Conservation (phyloP, 2,329 filamentous ascomycete species). For the Fusarium kyushuense region DNA sequence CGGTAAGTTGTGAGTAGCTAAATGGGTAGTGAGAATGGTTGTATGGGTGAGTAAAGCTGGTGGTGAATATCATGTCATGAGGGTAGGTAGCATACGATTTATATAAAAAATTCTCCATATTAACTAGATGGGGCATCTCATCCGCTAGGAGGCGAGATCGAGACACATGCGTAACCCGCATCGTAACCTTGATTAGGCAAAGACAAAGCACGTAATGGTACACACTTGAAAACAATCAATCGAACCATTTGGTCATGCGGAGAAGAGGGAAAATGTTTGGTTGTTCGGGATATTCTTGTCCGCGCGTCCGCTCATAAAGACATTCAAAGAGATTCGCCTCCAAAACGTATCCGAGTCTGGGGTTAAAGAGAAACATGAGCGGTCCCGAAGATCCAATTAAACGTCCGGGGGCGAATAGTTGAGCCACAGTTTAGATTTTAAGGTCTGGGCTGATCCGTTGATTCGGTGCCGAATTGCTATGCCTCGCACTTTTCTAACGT, state of each 20-base stretch:
- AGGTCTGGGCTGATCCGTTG: neutral
- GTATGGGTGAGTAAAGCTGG: conserved; percentile 24
- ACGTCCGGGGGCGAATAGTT: conserved; percentile 26
- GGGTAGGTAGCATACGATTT: conserved; percentile 27
- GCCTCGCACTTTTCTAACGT: conserved; percentile 17
- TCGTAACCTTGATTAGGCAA: conserved; percentile 30
- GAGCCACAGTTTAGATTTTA: conserved; percentile 4
- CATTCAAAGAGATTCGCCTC: conserved; percentile 17
- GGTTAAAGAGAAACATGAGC: conserved; percentile 19
- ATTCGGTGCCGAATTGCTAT: conserved; percentile 18
- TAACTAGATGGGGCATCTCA: conserved; percentile 34
- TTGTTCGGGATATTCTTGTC: conserved; percentile 27
- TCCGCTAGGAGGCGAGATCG: conserved; percentile 37
- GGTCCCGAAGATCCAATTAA: conserved; percentile 41
- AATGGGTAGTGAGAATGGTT: conserved; percentile 13
- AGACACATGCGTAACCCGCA: conserved; percentile 39
- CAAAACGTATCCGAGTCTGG: conserved; percentile 6
- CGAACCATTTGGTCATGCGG: conserved; percentile 42
- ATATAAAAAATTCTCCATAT: conserved; percentile 37
- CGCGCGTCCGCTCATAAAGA: conserved; percentile 41
- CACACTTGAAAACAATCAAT: conserved; percentile 23
- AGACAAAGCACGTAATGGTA: conserved; percentile 40
- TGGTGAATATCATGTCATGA: conserved; percentile 16
- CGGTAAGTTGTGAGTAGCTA: neutral
- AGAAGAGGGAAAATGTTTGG: conserved; percentile 12